Evolutionary conservation across 2,329 filamentous ascomycete genomes (phyloP), one percentile per base, ranked within the genome.

Genomic region (Aspergillus bombycis): DNA sequence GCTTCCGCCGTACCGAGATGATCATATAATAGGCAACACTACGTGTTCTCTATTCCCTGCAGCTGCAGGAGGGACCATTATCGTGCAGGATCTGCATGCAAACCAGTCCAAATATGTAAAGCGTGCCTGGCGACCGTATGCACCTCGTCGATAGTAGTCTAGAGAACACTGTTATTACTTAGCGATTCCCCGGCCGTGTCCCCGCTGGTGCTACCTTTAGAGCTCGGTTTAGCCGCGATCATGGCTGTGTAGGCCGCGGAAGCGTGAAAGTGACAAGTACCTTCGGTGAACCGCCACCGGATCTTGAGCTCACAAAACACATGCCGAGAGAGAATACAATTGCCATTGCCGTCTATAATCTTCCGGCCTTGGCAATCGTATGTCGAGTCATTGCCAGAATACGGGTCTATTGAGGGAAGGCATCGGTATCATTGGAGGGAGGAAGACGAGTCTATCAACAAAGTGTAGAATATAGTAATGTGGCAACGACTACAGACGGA

Each of bases 181-280:
- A 16, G 4, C 12, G 4, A 16, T 36, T 0, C 34, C 34, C 6
- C 5, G 34, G 34, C 12, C 16, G 12, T 36, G 34, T 14, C 14
- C 0, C 32, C 1, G 6, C 34, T 5, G 0, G 34, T 36, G 12
- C 34, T 36, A 1, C 12, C 12, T 16, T 36, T 16, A 1, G 0
- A 36, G 34, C 34, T 14, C 3, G 4, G 32, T 12, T 4, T 34
- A 1, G 11, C 8, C 3, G 2, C 30, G 30, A 46, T 23, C 5
- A 14, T 46, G 43, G 43, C 21, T 46, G 21, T 26, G 45, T 26
- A 46, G 9, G n/a, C 23, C 45, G 21, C 45, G 5, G 21, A 26
- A 46, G 11, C 1, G 21, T 11, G 45, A 1, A 10, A 26, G 12
- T 46, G 21, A 23, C 21, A 23, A 26, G 21, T 46, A 5, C 21